Conservation (phyloP, 164 flowering plant species). For the Tinospora cordifolia region DNA sequence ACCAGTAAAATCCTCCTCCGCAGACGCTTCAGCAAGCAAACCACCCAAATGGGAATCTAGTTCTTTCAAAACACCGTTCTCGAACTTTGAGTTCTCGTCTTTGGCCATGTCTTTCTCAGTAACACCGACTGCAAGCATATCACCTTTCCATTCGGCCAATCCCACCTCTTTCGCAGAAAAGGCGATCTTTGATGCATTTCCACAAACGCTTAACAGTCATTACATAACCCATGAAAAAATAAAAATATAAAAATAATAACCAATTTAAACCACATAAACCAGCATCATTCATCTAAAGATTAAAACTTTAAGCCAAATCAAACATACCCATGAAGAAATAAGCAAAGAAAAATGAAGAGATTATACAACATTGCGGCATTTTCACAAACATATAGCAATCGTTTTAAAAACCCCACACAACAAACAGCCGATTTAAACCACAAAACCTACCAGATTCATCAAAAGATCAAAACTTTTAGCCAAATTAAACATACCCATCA, state of each 20-base stretch:
- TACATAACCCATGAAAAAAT: neutral
- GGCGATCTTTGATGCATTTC: slow-evolving; percentile 18
- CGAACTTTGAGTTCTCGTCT: slow-evolving; percentile 58
- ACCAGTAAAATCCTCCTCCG: slow-evolving; percentile 91
- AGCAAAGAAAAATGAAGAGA: neutral
- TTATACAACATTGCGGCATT: slow-evolving; percentile 10
- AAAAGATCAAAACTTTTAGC: neutral
- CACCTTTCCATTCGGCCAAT: slow-evolving; percentile 88
- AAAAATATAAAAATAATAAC: no score
- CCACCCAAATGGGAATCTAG: slow-evolving; percentile 65
- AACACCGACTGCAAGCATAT: slow-evolving; percentile 81
- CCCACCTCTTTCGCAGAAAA: slow-evolving; percentile 26
- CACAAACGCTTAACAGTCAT: slow-evolving; percentile 8
- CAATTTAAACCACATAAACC: neutral
- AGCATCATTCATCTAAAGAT: neutral
- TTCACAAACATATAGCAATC: slow-evolving; percentile 5
- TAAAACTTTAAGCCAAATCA: neutral
- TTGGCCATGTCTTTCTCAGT: slow-evolving; percentile 83
- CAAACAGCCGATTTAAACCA: neutral
- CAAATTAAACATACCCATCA: neutral
- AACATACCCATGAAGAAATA: neutral
- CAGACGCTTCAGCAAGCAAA: slow-evolving; percentile 67
- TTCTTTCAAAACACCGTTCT: slow-evolving; percentile 53
- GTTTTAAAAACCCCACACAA: neutral
- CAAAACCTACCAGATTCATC: neutral